phyloP scores from a whole-genome alignment of 306 rosid genomes.

The Comarum palustre region DNA sequence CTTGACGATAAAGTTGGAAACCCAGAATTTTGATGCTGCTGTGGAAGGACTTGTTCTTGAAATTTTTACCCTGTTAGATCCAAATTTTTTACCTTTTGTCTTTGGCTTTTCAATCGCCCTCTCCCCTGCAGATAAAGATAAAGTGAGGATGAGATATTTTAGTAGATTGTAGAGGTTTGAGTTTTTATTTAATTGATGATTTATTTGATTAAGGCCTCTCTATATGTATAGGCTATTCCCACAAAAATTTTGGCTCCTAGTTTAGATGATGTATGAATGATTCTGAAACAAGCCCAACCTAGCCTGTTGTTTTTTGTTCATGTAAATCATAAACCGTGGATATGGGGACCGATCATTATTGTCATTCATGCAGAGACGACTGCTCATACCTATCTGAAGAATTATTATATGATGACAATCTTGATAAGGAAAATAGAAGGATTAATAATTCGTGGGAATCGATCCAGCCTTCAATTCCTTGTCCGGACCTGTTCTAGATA shows the following conservation, averaged over 20 bases:
- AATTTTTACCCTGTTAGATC: not conserved
- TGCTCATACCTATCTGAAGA: conserved; percentile 27
- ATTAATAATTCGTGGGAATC: conserved; percentile 35
- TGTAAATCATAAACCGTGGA: conserved; percentile 23
- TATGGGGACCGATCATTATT: conserved; percentile 26
- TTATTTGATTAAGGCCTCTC: conserved; percentile 23
- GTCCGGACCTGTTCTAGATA: conserved; percentile 16
- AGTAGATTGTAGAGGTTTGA: conserved; percentile 27
- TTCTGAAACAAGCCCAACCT: conserved; percentile 27
- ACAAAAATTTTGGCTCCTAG: conserved; percentile 32
- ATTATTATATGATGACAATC: conserved; percentile 22
- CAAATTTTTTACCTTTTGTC: not conserved
- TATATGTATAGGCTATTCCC: conserved; percentile 22
- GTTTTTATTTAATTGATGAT: conserved; percentile 30
- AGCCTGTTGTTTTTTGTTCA: not conserved
- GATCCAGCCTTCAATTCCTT: conserved; percentile 31
- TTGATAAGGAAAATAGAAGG: not conserved
- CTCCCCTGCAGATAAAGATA: conserved; percentile 53
- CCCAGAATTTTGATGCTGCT: conserved; percentile 41
- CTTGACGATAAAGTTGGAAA: conserved; percentile 48
- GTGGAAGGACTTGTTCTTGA: conserved; percentile 21
- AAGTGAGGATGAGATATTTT: conserved; percentile 45
- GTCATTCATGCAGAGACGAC: conserved; percentile 27
- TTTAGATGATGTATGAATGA: conserved; percentile 29
- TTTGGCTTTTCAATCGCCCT: conserved; percentile 13